Conservation (phyloP, 2,329 filamentous ascomycete species). For the Alternaria angustiovoidea region DNA sequence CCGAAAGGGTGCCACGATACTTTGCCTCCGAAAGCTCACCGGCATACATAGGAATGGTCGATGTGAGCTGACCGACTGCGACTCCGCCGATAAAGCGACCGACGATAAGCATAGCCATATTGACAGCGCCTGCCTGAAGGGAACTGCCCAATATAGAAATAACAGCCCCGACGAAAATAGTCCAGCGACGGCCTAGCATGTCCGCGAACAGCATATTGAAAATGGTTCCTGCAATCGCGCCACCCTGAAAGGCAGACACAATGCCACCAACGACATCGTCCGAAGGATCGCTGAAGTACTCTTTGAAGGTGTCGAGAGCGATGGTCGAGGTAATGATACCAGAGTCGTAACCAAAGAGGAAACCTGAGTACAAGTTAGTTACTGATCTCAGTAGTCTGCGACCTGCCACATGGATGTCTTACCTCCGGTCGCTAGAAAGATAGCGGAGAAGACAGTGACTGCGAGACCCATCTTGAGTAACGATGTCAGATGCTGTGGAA, state of each 20-base stretch:
- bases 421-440: constrained; percentile 31
- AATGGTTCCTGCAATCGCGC: constrained; percentile 40
- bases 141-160: too few relatives aligned
- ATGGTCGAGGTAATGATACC: constrained; percentile 48
- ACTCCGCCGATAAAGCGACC: constrained; percentile 61
- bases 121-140: background rate
- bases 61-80: constrained; percentile 53
- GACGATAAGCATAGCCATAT: constrained; percentile 57
- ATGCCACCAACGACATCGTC: constrained; percentile 42
- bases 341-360: constrained; percentile 44
- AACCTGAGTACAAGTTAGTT: constrained; percentile 4
- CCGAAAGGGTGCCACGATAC: constrained; percentile 61
- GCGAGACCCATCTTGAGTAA: constrained; percentile 24
- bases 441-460: constrained; percentile 26
- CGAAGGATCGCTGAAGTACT: constrained; percentile 40
- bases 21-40: constrained; percentile 45
- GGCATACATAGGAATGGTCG: constrained; percentile 21
- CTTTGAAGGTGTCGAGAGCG: constrained; percentile 35
- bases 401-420: background rate
- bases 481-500: constrained; percentile 6
- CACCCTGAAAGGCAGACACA: constrained; percentile 51
- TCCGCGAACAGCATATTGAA: constrained; percentile 24
- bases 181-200: constrained; percentile 18
- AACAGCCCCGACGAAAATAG: constrained; percentile 35
- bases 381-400: background rate